Evolutionary conservation across 1,139 yeast species (phyloP).

Genomic region (Nakaseomyces nivariensis): DNA sequence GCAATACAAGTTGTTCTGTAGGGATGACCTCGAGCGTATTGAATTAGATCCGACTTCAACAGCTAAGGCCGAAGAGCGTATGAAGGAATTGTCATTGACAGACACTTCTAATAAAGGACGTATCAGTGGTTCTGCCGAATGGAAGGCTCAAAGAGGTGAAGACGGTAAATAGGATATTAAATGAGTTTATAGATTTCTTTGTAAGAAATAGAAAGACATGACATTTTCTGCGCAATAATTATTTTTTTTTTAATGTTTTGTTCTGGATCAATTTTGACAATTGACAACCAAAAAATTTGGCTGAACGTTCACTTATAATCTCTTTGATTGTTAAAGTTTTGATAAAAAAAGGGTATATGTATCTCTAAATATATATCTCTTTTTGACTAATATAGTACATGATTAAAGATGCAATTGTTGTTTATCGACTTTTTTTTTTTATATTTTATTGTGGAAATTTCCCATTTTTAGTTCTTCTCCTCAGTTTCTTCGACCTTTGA

Average conservation of each 20-base stretch:
- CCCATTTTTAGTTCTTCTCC: not conserved
- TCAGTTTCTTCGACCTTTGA: not conserved
- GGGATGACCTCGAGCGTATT: slow-evolving; percentile 35
- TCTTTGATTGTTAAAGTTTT: no score
- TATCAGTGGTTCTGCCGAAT: slow-evolving; percentile 64
- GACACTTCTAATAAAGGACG: slow-evolving; percentile 35
- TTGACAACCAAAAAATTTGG: no score
- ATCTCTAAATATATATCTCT: not conserved
- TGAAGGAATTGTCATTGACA: not conserved
- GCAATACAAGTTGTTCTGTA: slow-evolving; percentile 27
- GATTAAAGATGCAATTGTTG: not conserved
- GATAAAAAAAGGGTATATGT: no score
- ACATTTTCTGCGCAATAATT: no score
- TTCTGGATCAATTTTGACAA: no score
- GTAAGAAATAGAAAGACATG: no score
- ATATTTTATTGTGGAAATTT: no score
- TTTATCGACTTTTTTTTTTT: no score
- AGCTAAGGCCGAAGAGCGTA: not conserved
- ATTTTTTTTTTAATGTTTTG: no score
- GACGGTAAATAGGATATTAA: slow-evolving; percentile 35
- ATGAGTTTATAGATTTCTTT: not conserved
- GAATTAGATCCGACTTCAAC: slow-evolving; percentile 23
- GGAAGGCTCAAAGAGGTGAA: slow-evolving; percentile 75
- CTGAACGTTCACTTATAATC: no score
- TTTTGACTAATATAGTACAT: not conserved